These are phyloP conservation scores for Ampelocalamus luodianensis DNA, from an alignment of 176 grass and related monocot species.

Conservation along the genomic window DNA sequence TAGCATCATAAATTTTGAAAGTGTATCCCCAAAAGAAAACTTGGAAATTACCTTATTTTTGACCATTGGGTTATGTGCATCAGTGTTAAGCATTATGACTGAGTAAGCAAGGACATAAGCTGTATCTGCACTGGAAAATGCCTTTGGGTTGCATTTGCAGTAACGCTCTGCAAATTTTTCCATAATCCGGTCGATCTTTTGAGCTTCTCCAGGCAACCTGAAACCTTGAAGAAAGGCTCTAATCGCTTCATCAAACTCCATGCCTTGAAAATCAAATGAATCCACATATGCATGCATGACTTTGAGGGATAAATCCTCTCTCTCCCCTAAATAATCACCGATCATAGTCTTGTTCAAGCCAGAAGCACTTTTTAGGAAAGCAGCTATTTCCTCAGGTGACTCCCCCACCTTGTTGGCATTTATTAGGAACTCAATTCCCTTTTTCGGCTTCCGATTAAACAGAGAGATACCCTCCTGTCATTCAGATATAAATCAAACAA, in stretches of 20 bases:
- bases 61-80: slow-evolving; percentile 96
- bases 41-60: slow-evolving; percentile 82
- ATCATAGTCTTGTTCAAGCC: slow-evolving; percentile 97
- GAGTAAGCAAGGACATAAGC: slow-evolving; percentile 99
- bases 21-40: slow-evolving; percentile 39
- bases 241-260: slow-evolving; percentile 97
- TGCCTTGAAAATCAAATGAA: slow-evolving; percentile 92
- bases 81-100: slow-evolving; percentile 97
- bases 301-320: slow-evolving; percentile 91
- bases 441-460: slow-evolving; percentile 97
- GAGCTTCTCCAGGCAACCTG: slow-evolving; percentile 96
- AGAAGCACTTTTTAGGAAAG: slow-evolving; percentile 85
- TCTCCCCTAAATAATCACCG: slow-evolving; percentile 98
- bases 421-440: slow-evolving; percentile 94
- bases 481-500: slow-evolving; percentile 43
- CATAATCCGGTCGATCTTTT: slow-evolving; percentile 98
- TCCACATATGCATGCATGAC: slow-evolving; percentile 99
- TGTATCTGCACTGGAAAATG: slow-evolving; percentile 96
- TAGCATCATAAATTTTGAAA: slow-evolving; percentile 13
- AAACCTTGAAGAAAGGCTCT: slow-evolving; percentile 89
- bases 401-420: slow-evolving; percentile 90
- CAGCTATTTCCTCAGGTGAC: slow-evolving; percentile 83
- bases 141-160: slow-evolving; percentile 95
- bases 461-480: slow-evolving; percentile 93
- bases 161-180: slow-evolving; percentile 97